A percentile compares a stretch with the other conserved stretches of the same genome.
phyloP scores from a whole-genome alignment of 345 rosid genomes.

The Populus pruinosa region DNA sequence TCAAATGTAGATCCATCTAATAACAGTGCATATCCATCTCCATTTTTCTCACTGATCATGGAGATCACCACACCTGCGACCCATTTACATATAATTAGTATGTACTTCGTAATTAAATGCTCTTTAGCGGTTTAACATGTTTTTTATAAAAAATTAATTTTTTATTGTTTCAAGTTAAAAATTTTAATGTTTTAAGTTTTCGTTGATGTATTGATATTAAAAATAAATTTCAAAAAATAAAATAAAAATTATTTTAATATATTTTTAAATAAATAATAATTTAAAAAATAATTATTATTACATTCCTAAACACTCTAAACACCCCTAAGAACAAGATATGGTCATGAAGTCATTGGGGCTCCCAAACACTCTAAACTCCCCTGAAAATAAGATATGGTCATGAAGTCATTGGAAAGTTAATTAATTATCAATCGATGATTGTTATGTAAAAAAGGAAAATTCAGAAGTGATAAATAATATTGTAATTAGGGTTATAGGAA shows the following conservation, averaged over 20 bases:
- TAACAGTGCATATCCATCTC: conserved; percentile 75
- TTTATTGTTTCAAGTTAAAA: too few relatives aligned
- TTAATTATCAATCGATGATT: background rate
- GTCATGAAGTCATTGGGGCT: background rate
- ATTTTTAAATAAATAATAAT: too few relatives aligned
- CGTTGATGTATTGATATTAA: fast-evolving
- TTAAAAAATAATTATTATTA: too few relatives aligned
- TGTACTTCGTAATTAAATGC: background rate
- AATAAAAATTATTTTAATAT: too few relatives aligned
- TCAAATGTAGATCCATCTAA: conserved; percentile 77
- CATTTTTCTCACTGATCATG: conserved; percentile 70
- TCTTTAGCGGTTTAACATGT: too few relatives aligned
- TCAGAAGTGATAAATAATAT: background rate
- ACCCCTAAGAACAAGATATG: too few relatives aligned
- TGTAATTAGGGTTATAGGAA: background rate
- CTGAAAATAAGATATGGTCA: too few relatives aligned
- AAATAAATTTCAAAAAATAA: too few relatives aligned
- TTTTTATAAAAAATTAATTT: too few relatives aligned
- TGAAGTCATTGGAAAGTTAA: background rate
- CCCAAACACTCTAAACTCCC: too few relatives aligned
- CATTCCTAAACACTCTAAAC: too few relatives aligned
- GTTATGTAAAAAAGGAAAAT: background rate
- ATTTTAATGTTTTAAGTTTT: too few relatives aligned
- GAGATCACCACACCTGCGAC: conserved; percentile 79
- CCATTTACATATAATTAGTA: background rate